phyloP scores from a whole-genome alignment of 176 grass and related monocot species.

The Lolium rigidum region DNA sequence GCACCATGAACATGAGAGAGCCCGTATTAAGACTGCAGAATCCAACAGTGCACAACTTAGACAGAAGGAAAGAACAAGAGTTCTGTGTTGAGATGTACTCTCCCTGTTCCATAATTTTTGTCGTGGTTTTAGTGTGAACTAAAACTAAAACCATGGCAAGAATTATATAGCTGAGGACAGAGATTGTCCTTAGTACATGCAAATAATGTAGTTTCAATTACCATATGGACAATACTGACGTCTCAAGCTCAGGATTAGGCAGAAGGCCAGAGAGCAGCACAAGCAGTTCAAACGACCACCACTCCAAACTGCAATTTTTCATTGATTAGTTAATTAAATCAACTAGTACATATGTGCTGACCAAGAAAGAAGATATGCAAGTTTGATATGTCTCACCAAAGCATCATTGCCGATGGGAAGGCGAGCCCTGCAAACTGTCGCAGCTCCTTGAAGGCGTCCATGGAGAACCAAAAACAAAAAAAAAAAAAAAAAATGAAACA shows the following conservation, averaged over 20 bases:
- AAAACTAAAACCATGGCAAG: too few relatives aligned
- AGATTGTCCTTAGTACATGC: background rate
- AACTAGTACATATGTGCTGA: too few relatives aligned
- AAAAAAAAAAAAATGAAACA: too few relatives aligned
- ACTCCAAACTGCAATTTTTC: background rate
- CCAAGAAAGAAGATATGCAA: background rate
- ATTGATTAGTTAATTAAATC: too few relatives aligned
- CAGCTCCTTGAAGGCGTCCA: conserved; percentile 13
- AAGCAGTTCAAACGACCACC: conserved; percentile 22
- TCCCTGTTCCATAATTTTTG: too few relatives aligned
- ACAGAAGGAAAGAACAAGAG: background rate
- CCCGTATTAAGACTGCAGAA: conserved; percentile 1
- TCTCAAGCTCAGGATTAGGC: conserved; percentile 19
- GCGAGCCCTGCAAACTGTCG: background rate
- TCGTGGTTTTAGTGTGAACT: too few relatives aligned
- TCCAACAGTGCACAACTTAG: background rate
- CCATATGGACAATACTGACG: background rate
- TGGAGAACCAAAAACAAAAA: too few relatives aligned
- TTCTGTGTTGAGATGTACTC: background rate
- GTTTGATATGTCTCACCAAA: background rate
- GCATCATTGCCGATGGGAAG: background rate
- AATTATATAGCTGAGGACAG: too few relatives aligned
- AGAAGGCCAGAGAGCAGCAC: conserved; percentile 17
- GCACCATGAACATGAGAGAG: conserved; percentile 8
- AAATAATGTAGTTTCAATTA: background rate